A percentile compares a stretch with the other conserved stretches of the same genome.
These are phyloP conservation scores for Hyphodiscus sp. DNA, from an alignment of 2,329 filamentous ascomycete genomes.

Conservation along the genomic window DNA sequence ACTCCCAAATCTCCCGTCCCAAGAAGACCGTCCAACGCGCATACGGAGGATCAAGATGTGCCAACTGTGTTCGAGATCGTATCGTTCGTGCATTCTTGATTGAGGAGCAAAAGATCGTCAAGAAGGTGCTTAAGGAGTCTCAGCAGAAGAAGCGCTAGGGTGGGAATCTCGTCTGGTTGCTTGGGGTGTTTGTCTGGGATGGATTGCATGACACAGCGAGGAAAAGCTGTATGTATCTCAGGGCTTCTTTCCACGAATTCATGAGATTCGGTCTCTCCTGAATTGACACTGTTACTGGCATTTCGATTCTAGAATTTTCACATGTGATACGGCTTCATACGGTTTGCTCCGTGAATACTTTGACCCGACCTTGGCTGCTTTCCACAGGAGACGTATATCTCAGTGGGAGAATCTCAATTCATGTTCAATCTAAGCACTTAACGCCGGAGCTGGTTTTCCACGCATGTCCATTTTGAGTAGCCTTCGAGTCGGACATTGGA, in stretches of 20 bases:
- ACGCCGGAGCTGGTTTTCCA: too few species aligned
- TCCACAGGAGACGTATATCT: too few species aligned
- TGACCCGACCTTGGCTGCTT: too few species aligned
- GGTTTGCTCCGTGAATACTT: not conserved
- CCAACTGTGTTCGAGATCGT: slow-evolving; percentile 96
- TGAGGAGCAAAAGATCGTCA: slow-evolving; percentile 99
- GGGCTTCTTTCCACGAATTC: slow-evolving; percentile 24
- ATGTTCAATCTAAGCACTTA: too few species aligned
- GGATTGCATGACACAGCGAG: slow-evolving; percentile 30
- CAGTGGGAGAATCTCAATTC: too few species aligned
- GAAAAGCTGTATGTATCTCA: slow-evolving; percentile 31
- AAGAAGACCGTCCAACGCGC: slow-evolving; percentile 99
- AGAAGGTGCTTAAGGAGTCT: slow-evolving; percentile 99
- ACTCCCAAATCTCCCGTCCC: slow-evolving; percentile 92
- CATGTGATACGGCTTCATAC: not conserved
- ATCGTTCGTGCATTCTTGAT: slow-evolving; percentile 98
- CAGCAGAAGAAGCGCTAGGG: slow-evolving; percentile 55
- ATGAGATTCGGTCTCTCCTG: slow-evolving; percentile 25
- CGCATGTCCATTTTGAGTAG: too few species aligned
- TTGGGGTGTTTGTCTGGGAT: slow-evolving; percentile 30
- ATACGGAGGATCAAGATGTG: slow-evolving; percentile 97
- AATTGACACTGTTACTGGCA: slow-evolving; percentile 1
- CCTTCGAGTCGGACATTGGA: too few species aligned
- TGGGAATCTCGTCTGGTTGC: slow-evolving; percentile 23
- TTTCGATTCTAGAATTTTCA: not conserved